Conservation (phyloP, 2,329 filamentous ascomycete genomes). For the Cladophialophora chaetospira region DNA sequence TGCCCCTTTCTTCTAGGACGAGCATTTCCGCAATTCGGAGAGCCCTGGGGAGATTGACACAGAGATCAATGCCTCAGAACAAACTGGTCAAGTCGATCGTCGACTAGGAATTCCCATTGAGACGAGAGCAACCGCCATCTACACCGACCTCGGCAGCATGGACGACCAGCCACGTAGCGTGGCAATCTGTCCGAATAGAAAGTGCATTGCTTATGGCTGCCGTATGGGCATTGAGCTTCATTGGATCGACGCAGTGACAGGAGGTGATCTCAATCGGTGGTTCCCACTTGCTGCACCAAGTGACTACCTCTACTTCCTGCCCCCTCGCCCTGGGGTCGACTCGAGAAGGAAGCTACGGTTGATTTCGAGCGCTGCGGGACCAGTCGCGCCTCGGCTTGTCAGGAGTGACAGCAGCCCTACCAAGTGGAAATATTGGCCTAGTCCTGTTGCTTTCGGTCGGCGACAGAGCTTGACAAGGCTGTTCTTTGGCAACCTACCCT, state of each 20-base stretch:
- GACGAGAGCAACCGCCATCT: constrained; percentile 34
- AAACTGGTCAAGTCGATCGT: not conserved
- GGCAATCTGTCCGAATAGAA: constrained; percentile 65
- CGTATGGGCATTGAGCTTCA: constrained; percentile 64
- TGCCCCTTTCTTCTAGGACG: constrained; percentile 16
- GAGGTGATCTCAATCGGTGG: constrained; percentile 41
- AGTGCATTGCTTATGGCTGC: constrained; percentile 67
- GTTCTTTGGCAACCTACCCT: constrained; percentile 32
- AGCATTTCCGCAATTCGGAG: constrained; percentile 6
- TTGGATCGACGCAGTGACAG: constrained; percentile 56
- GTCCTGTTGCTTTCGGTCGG: constrained; percentile 16
- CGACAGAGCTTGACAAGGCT: constrained; percentile 32
- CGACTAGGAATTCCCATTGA: constrained; percentile 17
- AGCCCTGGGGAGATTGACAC: not conserved
- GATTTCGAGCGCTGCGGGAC: constrained; percentile 58
- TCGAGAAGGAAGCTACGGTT: constrained; percentile 60
- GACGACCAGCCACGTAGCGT: constrained; percentile 67
- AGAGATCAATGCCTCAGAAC: not conserved
- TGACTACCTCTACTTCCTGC: constrained; percentile 59
- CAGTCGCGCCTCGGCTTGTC: constrained; percentile 28
- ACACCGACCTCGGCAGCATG: constrained; percentile 58
- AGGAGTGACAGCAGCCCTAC: constrained; percentile 32
- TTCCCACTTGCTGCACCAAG: constrained; percentile 47
- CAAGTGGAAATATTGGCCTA: constrained; percentile 23
- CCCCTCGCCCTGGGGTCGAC: constrained; percentile 55